These are phyloP conservation scores for Fusarium luffae DNA, from an alignment of 2,329 filamentous ascomycete genomes.

Conservation along the genomic window DNA sequence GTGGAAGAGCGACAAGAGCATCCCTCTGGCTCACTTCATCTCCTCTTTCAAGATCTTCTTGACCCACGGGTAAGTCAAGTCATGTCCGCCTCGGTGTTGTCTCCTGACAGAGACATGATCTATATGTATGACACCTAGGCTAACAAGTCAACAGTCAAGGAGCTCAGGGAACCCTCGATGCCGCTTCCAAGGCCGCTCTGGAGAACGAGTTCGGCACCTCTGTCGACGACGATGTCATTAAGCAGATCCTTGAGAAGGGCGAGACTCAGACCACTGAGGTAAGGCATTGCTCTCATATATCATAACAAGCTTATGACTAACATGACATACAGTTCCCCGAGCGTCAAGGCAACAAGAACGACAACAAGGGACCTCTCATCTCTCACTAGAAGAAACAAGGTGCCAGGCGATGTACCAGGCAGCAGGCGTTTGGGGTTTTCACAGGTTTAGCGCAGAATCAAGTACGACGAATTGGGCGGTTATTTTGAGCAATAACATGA, in stretches of 20 bases:
- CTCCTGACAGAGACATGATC: not conserved
- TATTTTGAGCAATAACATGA: conserved; percentile 11
- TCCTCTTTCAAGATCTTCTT: conserved; percentile 89
- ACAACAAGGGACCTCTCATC: conserved; percentile 58
- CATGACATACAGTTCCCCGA: conserved; percentile 58
- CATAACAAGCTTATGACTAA: conserved; percentile 6
- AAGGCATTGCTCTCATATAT: conserved; percentile 33
- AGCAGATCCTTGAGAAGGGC: conserved; percentile 83
- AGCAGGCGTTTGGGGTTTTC: conserved; percentile 22
- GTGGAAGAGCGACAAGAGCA: conserved; percentile 82
- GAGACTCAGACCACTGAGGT: conserved; percentile 71
- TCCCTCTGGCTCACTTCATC: conserved; percentile 86
- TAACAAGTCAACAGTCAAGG: conserved; percentile 73
- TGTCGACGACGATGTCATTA: conserved; percentile 82
- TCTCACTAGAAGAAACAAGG: conserved; percentile 52
- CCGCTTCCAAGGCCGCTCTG: conserved; percentile 77
- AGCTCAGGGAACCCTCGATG: conserved; percentile 80
- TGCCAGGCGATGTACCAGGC: conserved; percentile 4
- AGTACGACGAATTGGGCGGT: conserved; percentile 6
- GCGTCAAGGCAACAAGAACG: conserved; percentile 65
- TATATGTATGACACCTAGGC: not conserved
- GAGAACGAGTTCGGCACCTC: conserved; percentile 89
- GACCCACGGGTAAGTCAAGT: conserved; percentile 81
- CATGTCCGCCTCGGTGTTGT: conserved; percentile 22
- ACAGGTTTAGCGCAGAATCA: conserved; percentile 1